Base-by-base conservation (phyloP, 1,284 basidiomycete species). In the Sphaerobolus stellatus region DNA sequence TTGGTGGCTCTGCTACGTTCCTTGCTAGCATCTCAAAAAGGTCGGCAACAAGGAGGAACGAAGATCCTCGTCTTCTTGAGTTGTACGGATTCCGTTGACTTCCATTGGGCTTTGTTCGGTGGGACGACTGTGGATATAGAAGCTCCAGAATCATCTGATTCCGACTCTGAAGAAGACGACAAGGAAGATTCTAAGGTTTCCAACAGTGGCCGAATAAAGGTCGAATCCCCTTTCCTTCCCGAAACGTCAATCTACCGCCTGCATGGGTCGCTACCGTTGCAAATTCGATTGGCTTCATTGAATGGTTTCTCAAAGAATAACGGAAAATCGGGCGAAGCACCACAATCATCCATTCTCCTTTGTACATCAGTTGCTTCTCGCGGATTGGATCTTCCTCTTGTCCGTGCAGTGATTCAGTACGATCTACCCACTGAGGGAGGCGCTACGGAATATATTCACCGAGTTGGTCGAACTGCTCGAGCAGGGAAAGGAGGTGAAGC, bases 351-450 rank as follows among this genome's bases (percentile, higher is more conserved):
- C 1, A 82, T 99, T 48, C 78, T 99, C 6, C 78, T 99, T 38
- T 98, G 95, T 66, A 99, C 97, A 1, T 96, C 94, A 2, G 94
- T 99, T 54, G 97, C 96, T 1, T 94, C 95, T 29, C 92, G 97
- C 66, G 97, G 97, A 66, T 80, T 99, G n/a, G 97, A 99, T 74
- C 75, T 99, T 44, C 94, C 94, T 2, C 82, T 93, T n/a, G 94
- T 99, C 7, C 86, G 88, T 18, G 91, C 92, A 3, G 95, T 99
- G 54, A 78, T 99, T 30, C 97, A 99, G 67, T 96, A 96, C 67
- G 97, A 99, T 69, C 82, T 98, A 25, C 96, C 97, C 0, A 99
- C 97, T 0, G 97, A 99, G 74, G 92, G 94, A 14, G 96, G 97
- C 2, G 88, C 89, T 16, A 97, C 90, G 22, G 97, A 99, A 70